phyloP scores from a whole-genome alignment of 371 early-diverging fungal genomes.

The Rhizopus stolonifer region DNA sequence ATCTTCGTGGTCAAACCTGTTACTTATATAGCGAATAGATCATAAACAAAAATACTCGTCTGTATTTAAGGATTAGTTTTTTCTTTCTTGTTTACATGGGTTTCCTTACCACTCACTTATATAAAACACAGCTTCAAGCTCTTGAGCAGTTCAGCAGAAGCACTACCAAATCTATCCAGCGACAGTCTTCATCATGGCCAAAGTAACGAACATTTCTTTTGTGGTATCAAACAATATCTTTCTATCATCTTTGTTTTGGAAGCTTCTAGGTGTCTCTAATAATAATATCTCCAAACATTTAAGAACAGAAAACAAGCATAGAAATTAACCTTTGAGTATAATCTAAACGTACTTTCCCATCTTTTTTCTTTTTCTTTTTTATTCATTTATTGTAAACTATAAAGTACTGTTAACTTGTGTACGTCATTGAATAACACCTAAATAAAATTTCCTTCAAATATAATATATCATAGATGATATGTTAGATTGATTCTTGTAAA shows the following conservation, averaged over 20 bases:
- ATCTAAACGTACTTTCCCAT: no score
- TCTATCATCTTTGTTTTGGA: constrained; percentile 4
- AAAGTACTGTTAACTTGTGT: no score
- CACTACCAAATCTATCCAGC: background rate
- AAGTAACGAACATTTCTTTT: constrained; percentile 2
- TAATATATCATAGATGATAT: no score
- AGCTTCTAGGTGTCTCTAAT: constrained; percentile 4
- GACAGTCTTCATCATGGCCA: constrained; percentile 6
- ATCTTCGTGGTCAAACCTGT: constrained; percentile 13
- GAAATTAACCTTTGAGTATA: no score
- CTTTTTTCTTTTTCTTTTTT: no score
- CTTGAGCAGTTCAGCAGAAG: background rate
- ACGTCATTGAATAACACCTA: no score
- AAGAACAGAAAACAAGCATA: no score
- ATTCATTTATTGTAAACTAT: no score
- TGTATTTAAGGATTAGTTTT: constrained; percentile 17
- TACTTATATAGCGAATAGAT: constrained; percentile 16
- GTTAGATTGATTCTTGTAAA: no score
- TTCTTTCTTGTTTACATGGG: constrained; percentile 5
- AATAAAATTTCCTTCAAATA: no score
- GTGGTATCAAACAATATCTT: constrained; percentile 8
- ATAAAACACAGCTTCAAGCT: constrained; percentile 4
- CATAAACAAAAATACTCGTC: constrained; percentile 16
- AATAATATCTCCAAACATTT: constrained; percentile 5
- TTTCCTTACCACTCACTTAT: constrained; percentile 8